These are phyloP conservation scores for Globisporangium solare DNA, from an alignment of 352 stramenopile genomes.

Conservation along the genomic window DNA sequence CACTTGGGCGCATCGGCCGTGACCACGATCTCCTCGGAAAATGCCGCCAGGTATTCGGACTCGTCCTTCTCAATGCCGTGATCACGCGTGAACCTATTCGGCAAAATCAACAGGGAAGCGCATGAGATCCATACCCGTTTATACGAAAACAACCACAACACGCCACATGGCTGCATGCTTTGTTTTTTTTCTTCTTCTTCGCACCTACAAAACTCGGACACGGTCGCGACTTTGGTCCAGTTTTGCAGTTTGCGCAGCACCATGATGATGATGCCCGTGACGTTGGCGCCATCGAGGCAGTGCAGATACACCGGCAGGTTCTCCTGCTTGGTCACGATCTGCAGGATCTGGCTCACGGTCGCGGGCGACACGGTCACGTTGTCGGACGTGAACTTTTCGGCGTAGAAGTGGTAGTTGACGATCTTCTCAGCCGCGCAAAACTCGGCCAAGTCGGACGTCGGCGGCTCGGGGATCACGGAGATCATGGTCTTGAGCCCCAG, in stretches of 20 bases:
- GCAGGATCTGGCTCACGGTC: conserved; percentile 71
- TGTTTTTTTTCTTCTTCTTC: background rate
- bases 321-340: conserved; percentile 73
- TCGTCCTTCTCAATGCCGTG: conserved; percentile 86
- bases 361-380: conserved; percentile 78
- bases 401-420: conserved; percentile 71
- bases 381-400: conserved; percentile 86
- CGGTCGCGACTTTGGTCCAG: conserved; percentile 80
- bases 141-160: background rate
- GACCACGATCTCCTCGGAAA: conserved; percentile 82
- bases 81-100: conserved; percentile 72
- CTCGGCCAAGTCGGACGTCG: conserved; percentile 66
- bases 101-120: background rate
- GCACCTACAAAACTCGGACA: conserved; percentile 81
- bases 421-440: conserved; percentile 75
- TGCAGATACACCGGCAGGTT: conserved; percentile 84
- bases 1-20: conserved; percentile 67
- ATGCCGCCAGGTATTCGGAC: conserved; percentile 75
- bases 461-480: conserved; percentile 76
- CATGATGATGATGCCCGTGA: conserved; percentile 87
- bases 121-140: no score
- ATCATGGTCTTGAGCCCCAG: conserved; percentile 75
- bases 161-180: background rate
- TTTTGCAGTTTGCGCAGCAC: conserved; percentile 85
- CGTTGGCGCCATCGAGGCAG: conserved; percentile 84